Evolutionary conservation across 1,284 basidiomycete genomes (phyloP), one percentile per base, ranked within the genome.

Genomic region (Amylostereum areolatum): DNA sequence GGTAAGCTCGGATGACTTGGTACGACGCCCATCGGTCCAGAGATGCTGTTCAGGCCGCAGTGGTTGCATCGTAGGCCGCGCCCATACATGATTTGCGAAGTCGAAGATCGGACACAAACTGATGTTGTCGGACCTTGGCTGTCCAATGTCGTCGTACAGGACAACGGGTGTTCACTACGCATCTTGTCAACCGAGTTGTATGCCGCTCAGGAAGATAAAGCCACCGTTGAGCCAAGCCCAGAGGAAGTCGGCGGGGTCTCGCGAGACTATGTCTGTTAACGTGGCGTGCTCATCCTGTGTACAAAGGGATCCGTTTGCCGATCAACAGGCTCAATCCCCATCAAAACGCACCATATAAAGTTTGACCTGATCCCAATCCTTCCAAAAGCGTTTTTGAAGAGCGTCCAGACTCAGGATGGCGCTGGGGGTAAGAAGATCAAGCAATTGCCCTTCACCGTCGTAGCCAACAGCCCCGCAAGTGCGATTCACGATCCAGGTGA

Each of bases 171-270:
- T 95, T 95, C 52, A 94, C 91, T 93, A 59, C 4, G 43, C 31
- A 43, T 40, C 35, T 31, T 33, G 48, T n/a, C 34, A 46, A 51
- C 45, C 53, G 56, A 29, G 48, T 51, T 45, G 12, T 31, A 27
- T 30, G 11, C 36, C 49, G 25, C 33, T 53, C 42, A 36, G 47
- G 45, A 46, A 53, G 46, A 51, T 43, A 36, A 51, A 55, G 43
- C 47, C 43, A 82, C 91, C 89, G 62, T 83, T 92, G 24, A 95
- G 74, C 92, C 92, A 95, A 7, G 80, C 89, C 91, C 92, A 94
- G 6, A 89, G 64, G 55, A 81, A 86, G 52, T 81, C 76, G 46
- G 18, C 18, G 18, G 52, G 18, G 18, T 18, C 18, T 34, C 2
- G 52, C 36, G 9, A 56, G 46, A 1, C 7, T 28, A 12, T 31